A percentile compares a stretch with the other conserved stretches of the same genome.
phyloP scores from a whole-genome alignment of 768 basidiomycete genomes.

The Russula virescens region DNA sequence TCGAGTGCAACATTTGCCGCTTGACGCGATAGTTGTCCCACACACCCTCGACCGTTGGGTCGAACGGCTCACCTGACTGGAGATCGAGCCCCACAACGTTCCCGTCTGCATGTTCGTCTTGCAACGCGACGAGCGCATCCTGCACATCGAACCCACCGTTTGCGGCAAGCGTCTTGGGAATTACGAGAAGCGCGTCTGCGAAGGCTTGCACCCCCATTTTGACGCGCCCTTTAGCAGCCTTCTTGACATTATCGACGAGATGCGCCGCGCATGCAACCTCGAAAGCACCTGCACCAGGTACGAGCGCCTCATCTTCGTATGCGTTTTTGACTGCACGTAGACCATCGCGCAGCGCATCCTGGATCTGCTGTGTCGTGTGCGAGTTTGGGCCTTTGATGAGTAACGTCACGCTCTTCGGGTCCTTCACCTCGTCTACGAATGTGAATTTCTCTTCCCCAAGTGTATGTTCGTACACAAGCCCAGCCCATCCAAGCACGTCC shows the following conservation, averaged over 20 bases:
- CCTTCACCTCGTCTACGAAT: slow-evolving; percentile 93
- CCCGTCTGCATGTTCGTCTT: slow-evolving; percentile 96
- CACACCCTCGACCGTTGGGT: slow-evolving; percentile 91
- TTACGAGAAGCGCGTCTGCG: slow-evolving; percentile 88
- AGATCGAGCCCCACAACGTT: slow-evolving; percentile 88
- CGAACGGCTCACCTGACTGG: slow-evolving; percentile 90
- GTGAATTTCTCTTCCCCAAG: slow-evolving; percentile 99
- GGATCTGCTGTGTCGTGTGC: slow-evolving; percentile 93
- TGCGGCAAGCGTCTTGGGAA: slow-evolving; percentile 93
- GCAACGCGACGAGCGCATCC: slow-evolving; percentile 86
- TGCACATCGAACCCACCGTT: slow-evolving; percentile 98
- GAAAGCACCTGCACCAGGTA: slow-evolving; percentile 98
- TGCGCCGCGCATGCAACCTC: slow-evolving; percentile 89
- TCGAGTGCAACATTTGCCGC: slow-evolving; percentile 96
- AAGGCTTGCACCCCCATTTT: slow-evolving; percentile 98
- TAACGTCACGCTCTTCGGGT: slow-evolving; percentile 91
- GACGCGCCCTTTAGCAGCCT: slow-evolving; percentile 83
- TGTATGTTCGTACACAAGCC: slow-evolving; percentile 97
- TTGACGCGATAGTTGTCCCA: slow-evolving; percentile 99
- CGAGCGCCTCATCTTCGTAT: slow-evolving; percentile 79
- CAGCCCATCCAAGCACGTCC: slow-evolving; percentile 92
- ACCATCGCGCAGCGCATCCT: slow-evolving; percentile 97
- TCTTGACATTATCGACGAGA: slow-evolving; percentile 73
- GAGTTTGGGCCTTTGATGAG: slow-evolving; percentile 97
- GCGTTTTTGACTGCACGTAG: slow-evolving; percentile 95